Evolutionary conservation across 169 alveolate species (phyloP).

Genomic region (Plasmodium vinckei): DNA sequence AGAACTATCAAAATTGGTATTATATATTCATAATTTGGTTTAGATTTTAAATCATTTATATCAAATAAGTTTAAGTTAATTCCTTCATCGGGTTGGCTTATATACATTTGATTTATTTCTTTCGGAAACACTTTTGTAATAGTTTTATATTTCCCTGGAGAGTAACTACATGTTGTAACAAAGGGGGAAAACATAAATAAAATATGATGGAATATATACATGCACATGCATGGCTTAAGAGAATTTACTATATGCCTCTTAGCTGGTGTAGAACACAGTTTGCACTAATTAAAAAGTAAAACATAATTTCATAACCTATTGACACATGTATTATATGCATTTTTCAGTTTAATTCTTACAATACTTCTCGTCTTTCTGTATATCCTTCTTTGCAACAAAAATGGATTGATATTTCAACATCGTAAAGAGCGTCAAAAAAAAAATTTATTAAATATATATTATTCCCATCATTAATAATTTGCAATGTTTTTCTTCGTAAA

Average conservation of each 20-base stretch:
- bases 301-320: neutral
- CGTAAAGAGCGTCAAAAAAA: conserved; percentile 63
- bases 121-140: conserved; percentile 29
- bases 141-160: conserved; percentile 48
- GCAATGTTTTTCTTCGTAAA: conserved; percentile 43
- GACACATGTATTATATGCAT: neutral
- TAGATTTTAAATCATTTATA: conserved; percentile 51
- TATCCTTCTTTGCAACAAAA: conserved; percentile 54
- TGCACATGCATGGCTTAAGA: neutral
- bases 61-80: conserved; percentile 35
- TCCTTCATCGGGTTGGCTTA: conserved; percentile 54
- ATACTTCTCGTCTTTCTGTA: conserved; percentile 22
- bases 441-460: conserved; percentile 58
- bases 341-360: neutral
- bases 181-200: neutral
- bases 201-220: neutral
- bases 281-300: neutral
- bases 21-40: conserved; percentile 62
- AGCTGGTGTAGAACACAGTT: neutral
- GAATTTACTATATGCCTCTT: neutral
- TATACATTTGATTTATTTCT: conserved; percentile 34
- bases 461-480: conserved; percentile 26
- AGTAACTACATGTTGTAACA: conserved; percentile 6
- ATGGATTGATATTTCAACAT: conserved; percentile 64
- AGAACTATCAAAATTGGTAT: conserved; percentile 52